Evolutionary conservation across 805 yeast species (phyloP), one percentile per base, ranked within the genome.

Genomic region (Zygosaccharomyces gambellarensis): DNA sequence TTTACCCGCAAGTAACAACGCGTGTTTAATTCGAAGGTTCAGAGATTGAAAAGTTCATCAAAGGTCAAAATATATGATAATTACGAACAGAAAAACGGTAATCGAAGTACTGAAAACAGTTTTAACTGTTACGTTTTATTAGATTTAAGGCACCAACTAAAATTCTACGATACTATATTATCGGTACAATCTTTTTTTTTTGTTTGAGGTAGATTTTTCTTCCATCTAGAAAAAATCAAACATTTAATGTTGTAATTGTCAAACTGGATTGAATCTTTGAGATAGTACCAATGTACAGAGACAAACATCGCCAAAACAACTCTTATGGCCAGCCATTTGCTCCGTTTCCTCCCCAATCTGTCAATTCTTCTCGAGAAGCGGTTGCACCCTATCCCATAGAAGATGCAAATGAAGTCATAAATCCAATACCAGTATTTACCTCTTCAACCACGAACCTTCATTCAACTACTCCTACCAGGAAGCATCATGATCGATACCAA

Each of bases 261-360:
- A 25, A 25, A 8, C 17, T 25, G 28, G 14, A 34, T 14, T 34
- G 11, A 17, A 14, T 14, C 2, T 14, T 34, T 9, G 9, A 25
- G 9, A 6, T 25, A 25, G 3, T 21, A 17, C 17, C 30, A 43
- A 51, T 51, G 56, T 50, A 40, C 41, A 51, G 54, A 51, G 54
- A 49, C 22, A 43, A 53, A 12, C 30, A 50, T 41, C 44, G 49
- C 44, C 54, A 51, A n/a, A 31, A 27, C 21, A 44, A 47, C 28
- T 56, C 54, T 14, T 60, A 60, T 45, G 59, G 51, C 11, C 56
- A 50, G 27, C 61, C 59, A 41, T 59, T 60, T 23, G 58, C 56
- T 14, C 53, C 58, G 56, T 58, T 52, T 39, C 64, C 64, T n/a
- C 59, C 58, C 19, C 25, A 7, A 21, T 19, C 47, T 10, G 39